Conservation (phyloP, 2,329 filamentous ascomycete species). For the Nothopassalora personata region DNA sequence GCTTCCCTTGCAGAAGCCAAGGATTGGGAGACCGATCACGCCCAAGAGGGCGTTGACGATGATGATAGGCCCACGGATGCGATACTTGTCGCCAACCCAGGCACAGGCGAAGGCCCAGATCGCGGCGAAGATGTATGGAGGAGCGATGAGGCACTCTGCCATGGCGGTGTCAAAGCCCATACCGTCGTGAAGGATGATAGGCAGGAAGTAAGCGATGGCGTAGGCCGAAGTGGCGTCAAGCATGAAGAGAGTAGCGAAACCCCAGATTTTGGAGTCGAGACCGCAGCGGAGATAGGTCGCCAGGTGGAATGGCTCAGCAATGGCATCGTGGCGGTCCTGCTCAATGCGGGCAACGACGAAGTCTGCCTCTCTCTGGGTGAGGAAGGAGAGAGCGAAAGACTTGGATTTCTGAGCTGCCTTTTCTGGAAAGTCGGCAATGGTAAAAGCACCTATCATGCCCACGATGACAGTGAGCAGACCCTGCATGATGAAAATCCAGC, state of each 20-base stretch:
- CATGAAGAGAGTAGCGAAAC: conserved; percentile 50
- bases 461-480: conserved; percentile 38
- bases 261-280: conserved; percentile 51
- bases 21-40: conserved; percentile 31
- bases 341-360: conserved; percentile 50
- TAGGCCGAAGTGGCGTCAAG: conserved; percentile 50
- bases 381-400: conserved; percentile 36
- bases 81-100: conserved; percentile 31
- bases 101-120: conserved; percentile 32
- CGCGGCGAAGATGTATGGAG: conserved; percentile 32
- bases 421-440: conserved; percentile 42
- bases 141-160: conserved; percentile 31
- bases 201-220: conserved; percentile 35
- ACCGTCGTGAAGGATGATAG: conserved; percentile 34
- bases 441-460: conserved; percentile 38
- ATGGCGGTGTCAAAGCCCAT: conserved; percentile 31
- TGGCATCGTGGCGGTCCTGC: conserved; percentile 49
- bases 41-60: conserved; percentile 32
- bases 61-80: conserved; percentile 32
- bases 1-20: conserved; percentile 29
- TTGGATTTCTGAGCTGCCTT: conserved; percentile 37
- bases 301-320: conserved; percentile 44
- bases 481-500: conserved; percentile 45
- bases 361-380: conserved; percentile 43
- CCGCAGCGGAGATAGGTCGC: conserved; percentile 32